Base-by-base conservation (phyloP, 2,329 filamentous ascomycete species). In the Parascedosporium putredinis region DNA sequence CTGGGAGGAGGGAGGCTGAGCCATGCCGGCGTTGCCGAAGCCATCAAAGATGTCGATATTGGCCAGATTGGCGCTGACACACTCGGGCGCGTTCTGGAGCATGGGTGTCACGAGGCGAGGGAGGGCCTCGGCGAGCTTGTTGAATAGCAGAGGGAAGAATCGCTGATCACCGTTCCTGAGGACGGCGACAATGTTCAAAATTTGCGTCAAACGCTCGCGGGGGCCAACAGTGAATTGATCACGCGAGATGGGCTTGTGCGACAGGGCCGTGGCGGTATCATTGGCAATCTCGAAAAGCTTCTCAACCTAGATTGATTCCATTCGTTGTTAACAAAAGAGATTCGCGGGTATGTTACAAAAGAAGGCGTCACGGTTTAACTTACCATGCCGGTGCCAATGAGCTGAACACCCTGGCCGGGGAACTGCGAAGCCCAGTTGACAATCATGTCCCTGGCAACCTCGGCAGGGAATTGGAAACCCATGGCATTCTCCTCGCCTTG, bases 201-300 rank as follows among this genome's bases (percentile, higher is more conserved):
- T 74, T 52, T 84, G 76, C 53, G 79, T 79, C 4, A 94, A 76
- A 59, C 88, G 82, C 58, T 91, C 85, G 31, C 81, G 81, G 3
- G 87, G 86, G 0, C 83, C 81, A 33, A 78, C 64, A 20, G 75
- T 72, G 60, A 87, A 88, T 1, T 78, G 76, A 34, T 78, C 74
- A 2, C 78, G 70, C 3, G 78, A 74, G 0, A 77, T 67, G 1
- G 79, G 77, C 46, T 82, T 78, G 47, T 82, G 72, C 7, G 82
- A 75, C 50, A 95, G 79, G 31, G 54, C 54, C 8, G 52, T 45
- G 25, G 51, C 27, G 3, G 52, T 50, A 20, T 51, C 52, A 20
- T 78, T 84, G 10, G 86, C 81, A 31, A 90, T 78, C 56, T 90
- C 84, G 57, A 93, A 78, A 10, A 95, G 68, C 61, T 91, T 91